A percentile compares a stretch with the other conserved stretches of the same genome.
Conservation (phyloP, 495 filamentous ascomycete genomes). For the Terfezia claveryi region DNA sequence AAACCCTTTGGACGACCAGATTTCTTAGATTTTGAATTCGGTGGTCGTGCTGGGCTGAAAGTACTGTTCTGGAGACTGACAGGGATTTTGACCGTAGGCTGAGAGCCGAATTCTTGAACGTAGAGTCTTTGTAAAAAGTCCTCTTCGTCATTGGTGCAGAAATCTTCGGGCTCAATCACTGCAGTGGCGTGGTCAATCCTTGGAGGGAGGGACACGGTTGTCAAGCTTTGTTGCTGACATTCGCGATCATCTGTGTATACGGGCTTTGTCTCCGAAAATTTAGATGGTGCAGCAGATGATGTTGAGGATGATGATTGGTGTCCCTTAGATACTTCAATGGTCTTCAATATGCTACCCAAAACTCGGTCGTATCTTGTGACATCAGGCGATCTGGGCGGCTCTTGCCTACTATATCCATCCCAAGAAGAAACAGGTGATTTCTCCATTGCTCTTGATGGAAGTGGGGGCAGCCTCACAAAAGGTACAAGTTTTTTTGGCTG, state of each 20-base stretch:
- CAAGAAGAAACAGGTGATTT: too few relatives aligned
- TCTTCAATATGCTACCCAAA: background rate
- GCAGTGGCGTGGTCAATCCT: background rate
- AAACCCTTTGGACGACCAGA: too few relatives aligned
- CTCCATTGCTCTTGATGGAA: too few relatives aligned
- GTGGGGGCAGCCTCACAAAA: too few relatives aligned
- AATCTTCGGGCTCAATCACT: conserved; percentile 2
- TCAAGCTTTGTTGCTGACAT: conserved; percentile 2
- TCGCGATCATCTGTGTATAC: conserved; percentile 6
- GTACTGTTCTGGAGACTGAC: too few relatives aligned
- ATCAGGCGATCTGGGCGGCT: background rate
- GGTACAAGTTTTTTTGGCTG: conserved; percentile 1
- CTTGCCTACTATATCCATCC: too few relatives aligned
- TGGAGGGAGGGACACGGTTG: conserved; percentile 12
- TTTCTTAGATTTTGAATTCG: too few relatives aligned
- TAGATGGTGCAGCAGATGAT: background rate
- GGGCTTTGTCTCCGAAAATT: conserved; percentile 14
- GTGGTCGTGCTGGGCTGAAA: too few relatives aligned
- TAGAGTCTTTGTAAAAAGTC: conserved; percentile 17
- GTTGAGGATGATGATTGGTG: too few relatives aligned
- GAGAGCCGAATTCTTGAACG: conserved; percentile 18
- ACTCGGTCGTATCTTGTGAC: background rate
- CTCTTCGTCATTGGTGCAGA: conserved; percentile 14
- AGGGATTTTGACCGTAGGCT: conserved; percentile 10
- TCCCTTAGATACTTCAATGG: too few relatives aligned